Base-by-base conservation (phyloP, 306 rosid species). In the Quercus rubra region DNA sequence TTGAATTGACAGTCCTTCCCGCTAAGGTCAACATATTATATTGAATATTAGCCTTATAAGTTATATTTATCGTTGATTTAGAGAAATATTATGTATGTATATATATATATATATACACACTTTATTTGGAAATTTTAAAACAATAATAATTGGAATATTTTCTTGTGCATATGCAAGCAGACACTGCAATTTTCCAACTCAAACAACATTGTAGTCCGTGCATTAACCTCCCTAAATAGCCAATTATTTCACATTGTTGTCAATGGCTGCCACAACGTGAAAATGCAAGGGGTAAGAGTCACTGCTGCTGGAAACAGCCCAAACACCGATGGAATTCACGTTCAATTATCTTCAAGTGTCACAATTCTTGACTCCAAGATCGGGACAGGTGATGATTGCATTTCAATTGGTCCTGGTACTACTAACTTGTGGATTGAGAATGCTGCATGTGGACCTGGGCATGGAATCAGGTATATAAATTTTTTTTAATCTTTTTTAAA, bases 251-350 rank as follows among this genome's bases (percentile, higher is more conserved):
- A 90, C 83, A 80, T 90, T 21, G 91, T 82, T 1, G 62, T 90
- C 68, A 79, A 90, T 41, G 38, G 84, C 43, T 81, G 91, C 76
- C 52, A 68, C 1, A 87, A 88, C 59, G 86, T 91, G 5, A 77
- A 71, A 66, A 52, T 90, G 3, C 75, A 83, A 79, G 85, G 76
- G 6, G 82, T 86, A 19, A 77, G 49, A 38, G 73, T 90, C 49
- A 54, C 54, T 0, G 90, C 90, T 1, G 9, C 86, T 11, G 89
- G 86, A 51, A 55, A 77, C 19, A 90, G 90, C 52, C 92, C 90
- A 1, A 88, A 90, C 80, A 88, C 94, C 4, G 91, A 90, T 27
- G 94, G 94, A 1, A 90, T 90, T 57, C 94, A 90, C 7, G 82
- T 90, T 13, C 85, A 88, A 33, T n/a, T 49, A n/a, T 90, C 94